Percentiles rank a stretch among this genome's conserved stretches.
phyloP scores from a whole-genome alignment of 2,329 filamentous ascomycete genomes.

The Teratosphaeria nubilosa region DNA sequence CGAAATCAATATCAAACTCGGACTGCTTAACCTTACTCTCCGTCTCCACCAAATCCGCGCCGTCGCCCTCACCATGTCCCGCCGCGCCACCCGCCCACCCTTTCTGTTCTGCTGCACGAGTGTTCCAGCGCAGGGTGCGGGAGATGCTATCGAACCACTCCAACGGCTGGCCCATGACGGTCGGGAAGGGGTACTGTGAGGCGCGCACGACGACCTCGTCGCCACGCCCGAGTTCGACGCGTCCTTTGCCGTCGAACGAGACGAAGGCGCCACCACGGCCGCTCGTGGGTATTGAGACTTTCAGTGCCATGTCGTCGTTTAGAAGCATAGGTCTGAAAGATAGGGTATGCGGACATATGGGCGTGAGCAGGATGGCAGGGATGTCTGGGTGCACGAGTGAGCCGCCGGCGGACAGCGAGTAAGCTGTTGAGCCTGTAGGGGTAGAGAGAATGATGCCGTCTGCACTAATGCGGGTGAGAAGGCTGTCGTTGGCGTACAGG shows the following conservation, averaged over 20 bases:
- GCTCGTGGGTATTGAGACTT: slow-evolving; percentile 72
- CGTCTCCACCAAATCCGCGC: slow-evolving; percentile 13
- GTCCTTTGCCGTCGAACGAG: slow-evolving; percentile 93
- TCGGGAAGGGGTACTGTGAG: slow-evolving; percentile 93
- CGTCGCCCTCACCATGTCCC: slow-evolving; percentile 24
- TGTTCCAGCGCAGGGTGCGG: slow-evolving; percentile 90
- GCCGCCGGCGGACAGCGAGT: slow-evolving; percentile 89
- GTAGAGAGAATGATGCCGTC: slow-evolving; percentile 98
- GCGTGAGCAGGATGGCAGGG: slow-evolving; percentile 88
- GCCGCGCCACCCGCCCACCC: slow-evolving; percentile 60
- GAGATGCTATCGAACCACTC: slow-evolving; percentile 98
- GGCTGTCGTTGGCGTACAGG: slow-evolving; percentile 87
- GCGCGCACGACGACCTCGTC: slow-evolving; percentile 95
- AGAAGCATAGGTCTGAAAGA: slow-evolving; percentile 98
- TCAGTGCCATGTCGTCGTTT: slow-evolving; percentile 85
- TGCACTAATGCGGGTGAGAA: slow-evolving; percentile 89
- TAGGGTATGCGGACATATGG: slow-evolving; percentile 93
- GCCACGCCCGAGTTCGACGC: slow-evolving; percentile 82
- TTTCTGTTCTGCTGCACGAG: slow-evolving; percentile 82
- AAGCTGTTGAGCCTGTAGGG: slow-evolving; percentile 81
- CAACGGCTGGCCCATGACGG: slow-evolving; percentile 75
- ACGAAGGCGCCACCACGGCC: slow-evolving; percentile 92
- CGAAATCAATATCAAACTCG: slow-evolving; percentile 93
- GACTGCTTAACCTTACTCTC: slow-evolving; percentile 43
- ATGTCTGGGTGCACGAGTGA: slow-evolving; percentile 95